Evolutionary conservation across 2,329 filamentous ascomycete species (phyloP).

Genomic region (Akanthomyces muscarius): DNA sequence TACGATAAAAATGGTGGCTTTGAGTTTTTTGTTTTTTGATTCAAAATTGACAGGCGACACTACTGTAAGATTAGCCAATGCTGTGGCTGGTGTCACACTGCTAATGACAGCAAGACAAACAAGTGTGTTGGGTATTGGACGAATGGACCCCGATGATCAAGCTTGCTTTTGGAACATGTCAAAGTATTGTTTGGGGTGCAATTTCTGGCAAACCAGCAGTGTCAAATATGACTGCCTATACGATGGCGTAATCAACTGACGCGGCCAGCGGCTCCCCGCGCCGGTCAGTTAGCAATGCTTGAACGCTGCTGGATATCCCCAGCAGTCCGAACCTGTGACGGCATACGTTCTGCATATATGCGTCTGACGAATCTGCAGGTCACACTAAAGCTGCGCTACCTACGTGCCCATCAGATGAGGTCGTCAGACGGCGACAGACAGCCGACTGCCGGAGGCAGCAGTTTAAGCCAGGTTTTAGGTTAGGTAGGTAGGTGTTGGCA

Average conservation of each 20-base stretch:
- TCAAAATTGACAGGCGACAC: too few species aligned
- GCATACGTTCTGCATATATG: neutral
- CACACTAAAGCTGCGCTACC: neutral
- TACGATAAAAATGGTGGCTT: too few species aligned
- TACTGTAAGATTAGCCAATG: too few species aligned
- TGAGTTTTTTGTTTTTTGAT: too few species aligned
- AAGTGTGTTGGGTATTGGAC: too few species aligned
- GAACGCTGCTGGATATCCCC: neutral
- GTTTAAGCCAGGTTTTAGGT: neutral
- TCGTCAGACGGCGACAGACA: neutral
- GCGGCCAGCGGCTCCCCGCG: conserved; percentile 3
- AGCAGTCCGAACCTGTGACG: neutral
- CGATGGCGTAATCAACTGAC: conserved; percentile 10
- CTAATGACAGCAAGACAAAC: too few species aligned
- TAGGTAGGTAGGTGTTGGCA: neutral
- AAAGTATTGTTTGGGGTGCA: too few species aligned
- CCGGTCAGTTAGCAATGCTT: neutral
- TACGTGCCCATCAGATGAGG: conserved; percentile 6
- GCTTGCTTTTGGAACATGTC: neutral
- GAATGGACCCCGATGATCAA: neutral
- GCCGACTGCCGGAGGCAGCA: neutral
- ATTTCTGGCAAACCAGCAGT: neutral
- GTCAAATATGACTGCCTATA: conserved; percentile 6
- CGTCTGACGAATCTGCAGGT: neutral
- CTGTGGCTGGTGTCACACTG: too few species aligned